Percentiles rank a stretch among this genome's conserved stretches.
Conservation (phyloP, 78 protist species). For the Polysphondylium violaceum region DNA sequence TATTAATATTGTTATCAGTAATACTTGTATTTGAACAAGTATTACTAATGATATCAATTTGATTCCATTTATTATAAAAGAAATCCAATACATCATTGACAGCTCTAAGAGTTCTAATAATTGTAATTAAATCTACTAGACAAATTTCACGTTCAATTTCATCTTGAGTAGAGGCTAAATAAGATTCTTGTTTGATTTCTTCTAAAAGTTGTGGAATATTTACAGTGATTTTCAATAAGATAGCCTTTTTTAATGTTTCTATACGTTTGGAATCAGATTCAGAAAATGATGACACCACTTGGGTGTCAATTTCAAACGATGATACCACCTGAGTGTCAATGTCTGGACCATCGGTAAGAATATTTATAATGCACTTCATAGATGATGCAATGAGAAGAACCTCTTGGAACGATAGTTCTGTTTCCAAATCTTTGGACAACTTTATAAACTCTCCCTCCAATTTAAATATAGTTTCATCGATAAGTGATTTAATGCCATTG, state of each 20-base stretch:
- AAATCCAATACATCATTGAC: slow-evolving; percentile 36
- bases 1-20: not conserved
- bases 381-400: slow-evolving; percentile 27
- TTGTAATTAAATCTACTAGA: slow-evolving; percentile 33
- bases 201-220: slow-evolving; percentile 6
- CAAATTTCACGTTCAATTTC: slow-evolving; percentile 28
- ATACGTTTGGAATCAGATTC: not conserved
- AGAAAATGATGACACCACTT: not conserved
- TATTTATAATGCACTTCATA: slow-evolving; percentile 28
- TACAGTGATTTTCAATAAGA: not conserved
- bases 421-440: slow-evolving; percentile 4
- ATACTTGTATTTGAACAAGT: not conserved
- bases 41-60: not conserved
- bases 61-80: slow-evolving; percentile 37
- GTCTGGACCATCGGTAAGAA: slow-evolving; percentile 30
- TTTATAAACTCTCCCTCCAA: slow-evolving; percentile 18
- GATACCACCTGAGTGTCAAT: slow-evolving; percentile 11
- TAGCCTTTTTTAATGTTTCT: slow-evolving; percentile 24
- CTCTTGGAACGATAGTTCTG: slow-evolving; percentile 37
- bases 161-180: not conserved
- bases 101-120: slow-evolving; percentile 34
- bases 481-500: slow-evolving; percentile 4
- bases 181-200: slow-evolving; percentile 12
- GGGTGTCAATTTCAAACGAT: not conserved
- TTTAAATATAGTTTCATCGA: not conserved